Evolutionary conservation across 2,329 filamentous ascomycete species (phyloP).

Genomic region (Chaetomium sp.): DNA sequence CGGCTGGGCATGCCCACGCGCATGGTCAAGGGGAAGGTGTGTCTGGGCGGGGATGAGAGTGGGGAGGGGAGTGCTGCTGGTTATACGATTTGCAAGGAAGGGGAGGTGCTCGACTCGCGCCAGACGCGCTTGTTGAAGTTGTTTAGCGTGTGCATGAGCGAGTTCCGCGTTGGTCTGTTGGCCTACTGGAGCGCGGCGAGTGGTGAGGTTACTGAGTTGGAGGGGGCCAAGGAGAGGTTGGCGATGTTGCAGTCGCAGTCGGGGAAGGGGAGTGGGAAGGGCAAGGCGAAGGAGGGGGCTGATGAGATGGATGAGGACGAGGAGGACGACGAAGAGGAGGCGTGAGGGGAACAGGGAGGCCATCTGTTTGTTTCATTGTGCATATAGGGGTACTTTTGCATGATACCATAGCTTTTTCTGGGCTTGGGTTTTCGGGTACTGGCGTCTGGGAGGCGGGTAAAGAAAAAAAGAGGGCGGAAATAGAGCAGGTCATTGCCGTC

Average conservation of each 20-base stretch:
- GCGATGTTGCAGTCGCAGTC: slow-evolving; percentile 10
- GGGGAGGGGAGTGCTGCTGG: slow-evolving; percentile 50
- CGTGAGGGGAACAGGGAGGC: no score
- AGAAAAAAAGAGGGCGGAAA: slow-evolving; percentile 39
- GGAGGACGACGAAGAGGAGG: slow-evolving; percentile 4
- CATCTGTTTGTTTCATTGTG: slow-evolving; percentile 25
- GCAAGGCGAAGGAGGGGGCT: slow-evolving; percentile 19
- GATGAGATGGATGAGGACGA: slow-evolving; percentile 21
- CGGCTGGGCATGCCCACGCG: slow-evolving; percentile 87
- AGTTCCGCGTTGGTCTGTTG: slow-evolving; percentile 81
- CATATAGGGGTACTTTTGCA: slow-evolving; percentile 30
- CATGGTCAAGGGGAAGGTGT: slow-evolving; percentile 84
- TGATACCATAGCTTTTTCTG: slow-evolving; percentile 32
- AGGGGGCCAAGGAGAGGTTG: slow-evolving; percentile 33
- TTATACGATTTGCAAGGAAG: slow-evolving; percentile 84
- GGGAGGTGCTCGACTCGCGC: slow-evolving; percentile 81
- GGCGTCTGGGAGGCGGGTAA: slow-evolving; percentile 16
- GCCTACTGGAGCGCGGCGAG: slow-evolving; percentile 70
- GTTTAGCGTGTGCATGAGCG: slow-evolving; percentile 85
- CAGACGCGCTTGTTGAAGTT: slow-evolving; percentile 94
- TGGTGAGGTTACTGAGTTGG: slow-evolving; percentile 61
- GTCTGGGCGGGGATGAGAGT: slow-evolving; percentile 63
- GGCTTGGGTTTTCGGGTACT: slow-evolving; percentile 26
- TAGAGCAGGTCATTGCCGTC: slow-evolving; percentile 12
- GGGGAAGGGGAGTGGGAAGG: slow-evolving; percentile 23